Base-by-base conservation (phyloP, 306 rosid genomes). In the Vigna angularis region DNA sequence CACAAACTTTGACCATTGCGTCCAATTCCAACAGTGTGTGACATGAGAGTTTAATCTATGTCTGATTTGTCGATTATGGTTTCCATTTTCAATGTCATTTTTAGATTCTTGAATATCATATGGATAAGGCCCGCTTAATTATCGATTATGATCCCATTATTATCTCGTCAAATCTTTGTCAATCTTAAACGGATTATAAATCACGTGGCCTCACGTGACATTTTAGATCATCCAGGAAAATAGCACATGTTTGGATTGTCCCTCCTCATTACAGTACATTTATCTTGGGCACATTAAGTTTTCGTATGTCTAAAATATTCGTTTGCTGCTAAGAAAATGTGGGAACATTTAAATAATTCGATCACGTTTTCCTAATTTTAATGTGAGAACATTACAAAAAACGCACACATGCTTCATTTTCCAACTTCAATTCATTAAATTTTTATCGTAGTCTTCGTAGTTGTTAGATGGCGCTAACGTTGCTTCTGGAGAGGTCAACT, bases 171-270 rank as follows among this genome's bases (percentile, higher is more conserved):
- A 58, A 73, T 73, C 69, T 58, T 58, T 3, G 7, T 24, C 47
- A 57, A 16, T 58, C 38, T 44, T 73, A 28, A 14, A 44, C 42
- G 57, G 22, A 15, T 26, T 58, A 58, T 30, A 16, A 26, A 42
- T 44, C 78, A 73, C 78, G 26, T 73, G 78, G 30, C 10, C 56
- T 58, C 67, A 73, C 36, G 67, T 73, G 77, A 13, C 28, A 57
- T 22, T 34, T 22, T 36, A 40, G 9, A 55, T 5, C 1, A 56
- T 14, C 22, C 14, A 18, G 1, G 12, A 68, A 51, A 32, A 30
- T 7, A 55, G 1, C 26, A 34, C 76, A 13, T 8, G 51, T 38
- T 49, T 70, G 16, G 13, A 45, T 44, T 16, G 45, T 30, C 48
- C 48, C 8, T 51, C 17, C 32, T 70, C 75, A 6, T 45, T 52